Conservation (phyloP, 768 basidiomycete species). For the Pulveroboletus sp. region DNA sequence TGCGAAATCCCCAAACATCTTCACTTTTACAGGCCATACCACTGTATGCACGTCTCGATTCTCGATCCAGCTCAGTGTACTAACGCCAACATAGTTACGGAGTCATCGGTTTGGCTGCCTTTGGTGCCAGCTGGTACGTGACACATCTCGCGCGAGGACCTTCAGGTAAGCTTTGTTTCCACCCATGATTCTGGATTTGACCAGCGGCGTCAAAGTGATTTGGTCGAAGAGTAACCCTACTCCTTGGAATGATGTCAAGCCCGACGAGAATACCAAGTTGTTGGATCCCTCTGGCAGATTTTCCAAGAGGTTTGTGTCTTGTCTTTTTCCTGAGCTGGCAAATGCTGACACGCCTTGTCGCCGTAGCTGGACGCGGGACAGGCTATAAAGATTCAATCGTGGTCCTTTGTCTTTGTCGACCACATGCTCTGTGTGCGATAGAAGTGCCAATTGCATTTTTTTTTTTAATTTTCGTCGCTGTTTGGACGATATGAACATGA, state of each 20-base stretch:
- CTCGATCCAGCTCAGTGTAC: slow-evolving; percentile 2
- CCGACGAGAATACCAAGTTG: slow-evolving; percentile 70
- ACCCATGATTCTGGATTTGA: not conserved
- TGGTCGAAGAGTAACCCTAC: slow-evolving; percentile 74
- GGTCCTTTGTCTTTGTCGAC: not conserved
- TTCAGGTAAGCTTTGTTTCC: slow-evolving; percentile 34
- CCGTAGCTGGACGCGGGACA: slow-evolving; percentile 70
- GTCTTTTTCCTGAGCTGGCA: not conserved
- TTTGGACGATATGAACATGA: slow-evolving; percentile 4
- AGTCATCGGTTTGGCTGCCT: slow-evolving; percentile 45
- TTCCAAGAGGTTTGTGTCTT: slow-evolving; percentile 48
- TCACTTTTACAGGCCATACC: slow-evolving; percentile 40
- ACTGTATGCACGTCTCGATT: slow-evolving; percentile 33
- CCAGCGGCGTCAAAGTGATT: slow-evolving; percentile 35
- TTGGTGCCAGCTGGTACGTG: slow-evolving; percentile 66
- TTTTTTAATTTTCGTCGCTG: not conserved
- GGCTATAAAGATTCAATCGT: slow-evolving; percentile 40
- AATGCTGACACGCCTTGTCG: slow-evolving; percentile 2
- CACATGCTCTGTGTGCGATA: slow-evolving; percentile 15
- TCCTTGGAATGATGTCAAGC: slow-evolving; percentile 83
- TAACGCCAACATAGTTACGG: slow-evolving; percentile 36
- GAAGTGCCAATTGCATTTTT: slow-evolving; percentile 18
- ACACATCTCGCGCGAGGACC: slow-evolving; percentile 58
- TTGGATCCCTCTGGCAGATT: slow-evolving; percentile 68
- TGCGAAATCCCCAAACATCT: not conserved